Evolutionary conservation across 352 stramenopile genomes (phyloP).

Genomic region (Bremia lactucae): DNA sequence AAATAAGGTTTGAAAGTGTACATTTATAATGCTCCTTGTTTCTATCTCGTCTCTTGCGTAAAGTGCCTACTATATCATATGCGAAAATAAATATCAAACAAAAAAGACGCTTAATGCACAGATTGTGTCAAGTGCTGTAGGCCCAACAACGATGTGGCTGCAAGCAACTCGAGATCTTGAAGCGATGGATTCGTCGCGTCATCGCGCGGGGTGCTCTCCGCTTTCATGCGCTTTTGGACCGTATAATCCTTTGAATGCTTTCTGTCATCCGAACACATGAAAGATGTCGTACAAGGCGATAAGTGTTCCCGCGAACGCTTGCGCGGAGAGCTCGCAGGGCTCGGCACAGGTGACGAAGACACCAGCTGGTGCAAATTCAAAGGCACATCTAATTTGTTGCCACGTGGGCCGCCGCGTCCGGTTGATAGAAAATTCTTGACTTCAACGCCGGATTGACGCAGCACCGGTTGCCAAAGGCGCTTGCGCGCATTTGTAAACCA

Average conservation of each 20-base stretch:
- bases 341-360: slow-evolving; percentile 25
- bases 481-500: slow-evolving; percentile 87
- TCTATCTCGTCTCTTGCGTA: slow-evolving; percentile 11
- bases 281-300: slow-evolving; percentile 6
- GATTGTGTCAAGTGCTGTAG: slow-evolving; percentile 58
- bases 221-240: slow-evolving; percentile 29
- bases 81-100: slow-evolving; percentile 33
- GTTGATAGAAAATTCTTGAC: slow-evolving; percentile 85
- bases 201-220: slow-evolving; percentile 4
- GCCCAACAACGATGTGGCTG: slow-evolving; percentile 59
- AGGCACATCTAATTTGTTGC: slow-evolving; percentile 69
- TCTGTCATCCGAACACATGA: slow-evolving; percentile 1
- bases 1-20: not conserved
- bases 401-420: slow-evolving; percentile 62
- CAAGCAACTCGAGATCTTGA: slow-evolving; percentile 67
- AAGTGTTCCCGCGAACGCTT: slow-evolving; percentile 39
- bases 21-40: too few relatives aligned
- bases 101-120: slow-evolving; percentile 38
- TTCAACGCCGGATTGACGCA: slow-evolving; percentile 80
- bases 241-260: slow-evolving; percentile 37
- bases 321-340: slow-evolving; percentile 30
- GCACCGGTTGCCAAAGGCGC: slow-evolving; percentile 75
- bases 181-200: slow-evolving; percentile 21
- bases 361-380: slow-evolving; percentile 50
- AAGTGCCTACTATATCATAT: slow-evolving; percentile 20